Base-by-base conservation (phyloP, 1,284 basidiomycete genomes). In the Erythrobasidium hasegawianum region DNA sequence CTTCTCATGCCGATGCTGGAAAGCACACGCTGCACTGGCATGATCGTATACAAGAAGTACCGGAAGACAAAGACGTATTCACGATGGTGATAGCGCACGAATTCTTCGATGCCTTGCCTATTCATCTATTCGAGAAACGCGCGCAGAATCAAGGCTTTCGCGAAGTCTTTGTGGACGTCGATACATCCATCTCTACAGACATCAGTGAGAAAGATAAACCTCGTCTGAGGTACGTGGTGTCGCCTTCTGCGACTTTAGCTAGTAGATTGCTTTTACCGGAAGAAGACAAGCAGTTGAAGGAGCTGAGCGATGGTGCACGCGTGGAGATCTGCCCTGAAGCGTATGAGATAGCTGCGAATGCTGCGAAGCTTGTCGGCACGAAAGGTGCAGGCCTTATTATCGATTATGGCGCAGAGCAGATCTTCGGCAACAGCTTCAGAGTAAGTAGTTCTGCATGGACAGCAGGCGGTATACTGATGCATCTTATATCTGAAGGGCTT, bases 21-120 rank as follows among this genome's bases (percentile, higher is more conserved):
- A 33, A 11, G 5, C 67, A 76, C 16, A 43, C 75, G 7, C 70
- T 93, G 13, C 75, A 82, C 11, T 98, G 93, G 91, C 85, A 88
- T 73, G 83, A 88, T 59, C 81, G 83, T 0, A 77, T 95, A 7
- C 85, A 88, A 39, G 84, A 88, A 39, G 79, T 97, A 4, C 53
- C 59, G 24, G 24, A 14, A 18, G 29, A 64, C 27, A 24, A 66
- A 62, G 56, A 75, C 80, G 33, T 69, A 27, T 97, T 87, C 77
- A 96, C 92, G 0, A 86, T 97, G 80, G 77, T 96, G 20, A 79
- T 97, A 7, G 96, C 95, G 0, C 95, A 98, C 76, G 96, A 98
- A 76, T 97, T 98, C 79, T 97, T 99, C 71, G 96, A 98, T 75
- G 95, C 95, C 0, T 81, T 99, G 56, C 95, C 95, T 0, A 86